These are phyloP conservation scores for Rhizoclosmatium sp. DNA, from an alignment of 192 early-diverging fungal species.

Conservation along the genomic window DNA sequence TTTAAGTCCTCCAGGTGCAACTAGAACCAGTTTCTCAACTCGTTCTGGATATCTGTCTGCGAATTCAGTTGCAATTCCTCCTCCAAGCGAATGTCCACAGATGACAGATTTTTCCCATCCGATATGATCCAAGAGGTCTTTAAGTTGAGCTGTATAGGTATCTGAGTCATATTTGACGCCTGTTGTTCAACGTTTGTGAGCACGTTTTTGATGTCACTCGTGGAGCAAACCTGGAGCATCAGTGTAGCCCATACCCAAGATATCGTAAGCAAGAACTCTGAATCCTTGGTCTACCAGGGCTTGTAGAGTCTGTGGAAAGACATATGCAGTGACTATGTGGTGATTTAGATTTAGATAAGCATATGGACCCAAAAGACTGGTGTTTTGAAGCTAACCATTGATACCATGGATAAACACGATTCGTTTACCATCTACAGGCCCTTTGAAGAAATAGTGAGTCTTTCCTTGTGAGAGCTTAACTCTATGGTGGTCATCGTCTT, in stretches of 20 bases:
- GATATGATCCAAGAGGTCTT: constrained; percentile 25
- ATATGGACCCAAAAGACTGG: too few relatives aligned
- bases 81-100: constrained; percentile 17
- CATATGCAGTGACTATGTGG: constrained; percentile 2
- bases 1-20: constrained; percentile 28
- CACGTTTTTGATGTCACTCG: neutral
- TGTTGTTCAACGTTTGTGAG: neutral
- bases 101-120: constrained; percentile 10
- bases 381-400: neutral
- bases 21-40: constrained; percentile 23
- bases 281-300: neutral
- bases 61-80: constrained; percentile 24
- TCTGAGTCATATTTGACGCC: constrained; percentile 12
- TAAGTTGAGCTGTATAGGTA: constrained; percentile 20
- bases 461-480: neutral
- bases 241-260: constrained; percentile 21
- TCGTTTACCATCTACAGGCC: constrained; percentile 2
- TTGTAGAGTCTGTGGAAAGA: constrained; percentile 21
- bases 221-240: neutral
- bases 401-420: constrained; percentile 30
- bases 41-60: constrained; percentile 11
- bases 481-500: neutral
- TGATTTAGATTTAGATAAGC: too few relatives aligned
- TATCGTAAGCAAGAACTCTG: constrained; percentile 21
- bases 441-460: constrained; percentile 23